Evolutionary conservation across 2,329 filamentous ascomycete species (phyloP).

Genomic region (Emergomyces africanus): DNA sequence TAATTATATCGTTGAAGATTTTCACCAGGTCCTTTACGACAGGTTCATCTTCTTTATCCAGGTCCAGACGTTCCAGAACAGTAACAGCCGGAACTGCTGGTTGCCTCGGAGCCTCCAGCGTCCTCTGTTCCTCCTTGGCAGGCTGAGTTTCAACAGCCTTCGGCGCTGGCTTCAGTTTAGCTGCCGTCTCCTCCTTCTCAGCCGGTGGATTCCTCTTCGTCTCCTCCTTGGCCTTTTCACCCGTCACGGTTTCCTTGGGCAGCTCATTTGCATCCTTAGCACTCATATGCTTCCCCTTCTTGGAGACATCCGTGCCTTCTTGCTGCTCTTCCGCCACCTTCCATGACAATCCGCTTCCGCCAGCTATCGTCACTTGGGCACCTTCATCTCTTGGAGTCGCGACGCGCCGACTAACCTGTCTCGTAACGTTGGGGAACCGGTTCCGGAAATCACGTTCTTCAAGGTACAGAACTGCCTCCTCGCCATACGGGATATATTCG

Average conservation of each 20-base stretch:
- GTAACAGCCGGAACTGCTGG: slow-evolving; percentile 37
- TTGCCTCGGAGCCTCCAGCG: slow-evolving; percentile 20
- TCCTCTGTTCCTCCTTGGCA: slow-evolving; percentile 15
- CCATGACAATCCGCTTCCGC: slow-evolving; percentile 75
- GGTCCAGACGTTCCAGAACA: slow-evolving; percentile 64
- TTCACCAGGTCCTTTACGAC: slow-evolving; percentile 87
- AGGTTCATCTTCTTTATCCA: slow-evolving; percentile 67
- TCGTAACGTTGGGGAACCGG: slow-evolving; percentile 53
- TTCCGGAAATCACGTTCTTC: slow-evolving; percentile 90
- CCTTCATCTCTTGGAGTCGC: slow-evolving; percentile 38
- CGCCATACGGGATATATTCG: slow-evolving; percentile 87
- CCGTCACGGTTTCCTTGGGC: slow-evolving; percentile 4
- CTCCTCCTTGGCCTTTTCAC: slow-evolving; percentile 18
- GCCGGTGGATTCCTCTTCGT: slow-evolving; percentile 8
- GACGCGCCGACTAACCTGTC: slow-evolving; percentile 32
- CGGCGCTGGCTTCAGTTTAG: slow-evolving; percentile 22
- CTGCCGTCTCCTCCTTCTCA: slow-evolving; percentile 18
- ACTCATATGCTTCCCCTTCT: slow-evolving; percentile 38
- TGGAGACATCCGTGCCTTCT: slow-evolving; percentile 44
- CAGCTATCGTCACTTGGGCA: slow-evolving; percentile 67
- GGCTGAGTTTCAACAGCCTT: slow-evolving; percentile 18
- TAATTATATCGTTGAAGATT: slow-evolving; percentile 92
- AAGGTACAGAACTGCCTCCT: slow-evolving; percentile 87
- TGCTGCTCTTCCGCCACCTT: slow-evolving; percentile 54
- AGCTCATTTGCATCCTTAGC: slow-evolving; percentile 18